Base-by-base conservation (phyloP, 257 asterid species). In the Echites panduratus region DNA sequence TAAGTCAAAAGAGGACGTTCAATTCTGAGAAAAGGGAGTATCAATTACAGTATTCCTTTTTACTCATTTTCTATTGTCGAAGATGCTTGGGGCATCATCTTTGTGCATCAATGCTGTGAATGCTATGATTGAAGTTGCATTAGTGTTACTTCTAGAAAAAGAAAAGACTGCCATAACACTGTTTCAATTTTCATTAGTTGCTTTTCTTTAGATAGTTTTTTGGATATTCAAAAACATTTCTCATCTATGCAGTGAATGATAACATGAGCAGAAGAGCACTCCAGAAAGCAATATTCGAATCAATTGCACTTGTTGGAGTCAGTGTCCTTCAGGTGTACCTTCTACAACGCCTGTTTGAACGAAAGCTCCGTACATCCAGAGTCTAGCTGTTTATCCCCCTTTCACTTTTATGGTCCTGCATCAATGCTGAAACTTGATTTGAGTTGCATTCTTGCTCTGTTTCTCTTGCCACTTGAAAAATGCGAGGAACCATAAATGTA, bases 241-340 rank as follows among this genome's bases (percentile, higher is more conserved):
- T 43, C 41, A 44, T 44, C 57, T 22, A n/a, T 61, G 78, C 85
- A 89, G 94, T 89, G 81, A 89, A 87, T 49, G 94, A 90, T 79
- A 79, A 72, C 59, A 87, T 91, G 96, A 77, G 96, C 88, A 82
- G 72, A 73, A 80, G 89, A 72, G 90, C 92, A 41, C 57, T 87
- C 62, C 89, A 87, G 69, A 91, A 87, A 78, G 96, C 92, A 20
- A 47, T 91, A 0, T 73, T 78, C 1, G 96, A 91, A 80, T 89
- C 96, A 6, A 80, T 84, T 35, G 90, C 88, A 79, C 84, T 91
- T 52, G 14, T 89, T 65, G 75, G 86, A 22, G 89, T 87, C 24
- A 87, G 92, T 64, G 78, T 88, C 68, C 75, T 87, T 77, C 97
- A 90, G 84, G 92, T 90, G 67, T 87, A 76, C 84, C 73, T 90